Evolutionary conservation across 139 green algal genomes (phyloP), one percentile per base, ranked within the genome.

Genomic region (Dunaliella primolecta): DNA sequence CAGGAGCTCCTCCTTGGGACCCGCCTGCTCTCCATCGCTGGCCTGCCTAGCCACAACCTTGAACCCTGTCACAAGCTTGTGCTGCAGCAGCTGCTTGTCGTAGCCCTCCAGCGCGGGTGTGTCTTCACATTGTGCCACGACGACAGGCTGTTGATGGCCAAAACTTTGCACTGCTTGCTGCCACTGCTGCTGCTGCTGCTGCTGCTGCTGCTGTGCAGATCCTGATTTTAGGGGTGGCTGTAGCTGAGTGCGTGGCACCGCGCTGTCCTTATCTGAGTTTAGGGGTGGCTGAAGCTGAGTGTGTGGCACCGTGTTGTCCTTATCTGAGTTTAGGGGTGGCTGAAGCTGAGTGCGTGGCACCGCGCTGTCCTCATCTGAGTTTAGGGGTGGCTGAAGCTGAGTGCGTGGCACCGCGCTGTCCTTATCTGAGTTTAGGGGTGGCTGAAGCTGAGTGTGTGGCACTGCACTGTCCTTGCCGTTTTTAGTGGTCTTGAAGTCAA

Each of bases 91-190:
- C 24, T 27, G 77, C 75, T 78, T 2, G 29, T 85, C 85, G 72
- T 88, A 85, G 33, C 85, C 85, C n/a, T 88, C 85, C 0, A 82
- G 84, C n/a, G 81, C 80, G 2, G 20, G 37, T 56, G 84, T 55
- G 81, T 88, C 85, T 55, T 88, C 80, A 31, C 85, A 88, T 30
- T 88, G 80, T 0, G 85, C 85, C 75, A 88, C 80, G 80, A 88
- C 85, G n/a, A 88, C 85, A 32, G 84, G 80, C 85, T 88, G 77
- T 34, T 23, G 34, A 7, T 2, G 2, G 32, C 75, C 30, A 38
- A 81, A n/a, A 37, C 3, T 27, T 25, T 0, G 7, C 7, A 3
- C 29, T 2, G 30, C 3, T 24, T 1, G 36, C 34, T 37, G 29
- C 21, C 79, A 31, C 20, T 72, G 36, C 36, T 2, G 36, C 24